Evolutionary conservation across 2,329 filamentous ascomycete genomes (phyloP), one percentile per base, ranked within the genome.

Genomic region (Clarireedia monteithiana): DNA sequence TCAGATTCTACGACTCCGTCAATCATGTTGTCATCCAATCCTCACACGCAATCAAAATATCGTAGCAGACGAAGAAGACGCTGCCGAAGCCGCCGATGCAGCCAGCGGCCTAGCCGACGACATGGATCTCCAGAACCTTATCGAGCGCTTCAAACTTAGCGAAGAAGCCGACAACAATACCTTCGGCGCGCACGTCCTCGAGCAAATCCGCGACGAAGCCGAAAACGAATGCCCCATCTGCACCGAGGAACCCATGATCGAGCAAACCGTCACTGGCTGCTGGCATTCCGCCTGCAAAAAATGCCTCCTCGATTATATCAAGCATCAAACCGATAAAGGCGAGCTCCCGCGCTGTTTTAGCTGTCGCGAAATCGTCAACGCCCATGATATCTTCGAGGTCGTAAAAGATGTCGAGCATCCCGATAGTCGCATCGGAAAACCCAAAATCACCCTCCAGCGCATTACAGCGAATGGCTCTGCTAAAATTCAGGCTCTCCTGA

Each of bases 281-380:
- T 99, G 94, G 91, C 94, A 99, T 71, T 95, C 89, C 36, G 91
- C 94, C 0, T 99, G 94, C 75, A 96, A 94, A 72, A 86, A 89
- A 60, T 99, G 94, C 65, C 74, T 97, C n/a, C 75, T 95, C 2
- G 85, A 90, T 63, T 96, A 90, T 64, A 95, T 99, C 66, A 84
- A 88, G 60, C 91, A 96, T 66, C 88, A 96, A 69, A 86, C 79
- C 4, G 85, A 89, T 62, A 89, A 86, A 57, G 84, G 85, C 45
- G 81, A 89, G 50, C 71, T 86, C 0, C 87, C 94, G 1, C 82
- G 86, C 9, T 99, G 94, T 71, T 95, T 96, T 74, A 92, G 88
- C 62, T 99, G 94, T 68, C 87, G 94, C 34, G 88, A 90, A 63
- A 78, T 83, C 12, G 84, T 99, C 66, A 94, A 86, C 66, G 78